A percentile compares a stretch with the other conserved stretches of the same genome.
Evolutionary conservation across 805 yeast genomes (phyloP).

Genomic region (Candida insectalens): DNA sequence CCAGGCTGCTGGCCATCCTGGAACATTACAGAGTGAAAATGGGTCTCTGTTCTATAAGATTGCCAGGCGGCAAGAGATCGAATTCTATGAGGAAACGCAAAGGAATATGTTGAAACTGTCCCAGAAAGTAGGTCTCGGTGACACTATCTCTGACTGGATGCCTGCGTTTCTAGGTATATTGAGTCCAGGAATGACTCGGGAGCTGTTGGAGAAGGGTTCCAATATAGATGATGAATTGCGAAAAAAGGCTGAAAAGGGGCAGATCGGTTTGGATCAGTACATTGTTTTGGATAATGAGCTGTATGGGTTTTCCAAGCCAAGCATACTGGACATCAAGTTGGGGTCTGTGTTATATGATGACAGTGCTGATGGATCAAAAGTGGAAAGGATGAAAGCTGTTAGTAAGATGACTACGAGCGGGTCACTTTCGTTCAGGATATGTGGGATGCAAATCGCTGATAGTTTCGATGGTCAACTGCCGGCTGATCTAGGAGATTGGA

Average conservation of each 20-base stretch:
- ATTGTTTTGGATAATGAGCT: conserved; percentile 67
- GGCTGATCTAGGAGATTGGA: conserved; percentile 4
- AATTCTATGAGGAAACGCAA: conserved; percentile 49
- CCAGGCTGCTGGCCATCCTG: conserved; percentile 92
- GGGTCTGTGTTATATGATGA: conserved; percentile 68
- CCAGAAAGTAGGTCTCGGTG: conserved; percentile 23
- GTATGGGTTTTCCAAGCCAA: conserved; percentile 53
- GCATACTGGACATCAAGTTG: conserved; percentile 74
- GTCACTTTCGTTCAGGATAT: conserved; percentile 60
- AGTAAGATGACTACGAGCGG: conserved; percentile 75
- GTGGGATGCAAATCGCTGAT: conserved; percentile 66
- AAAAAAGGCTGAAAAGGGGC: conserved; percentile 2
- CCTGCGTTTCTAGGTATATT: conserved; percentile 59
- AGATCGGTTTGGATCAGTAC: conserved; percentile 21
- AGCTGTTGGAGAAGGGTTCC: conserved; percentile 11
- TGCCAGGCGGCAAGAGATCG: conserved; percentile 52
- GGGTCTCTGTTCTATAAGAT: conserved; percentile 72
- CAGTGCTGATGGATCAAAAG: conserved; percentile 48
- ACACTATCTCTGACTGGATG: conserved; percentile 41
- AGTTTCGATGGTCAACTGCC: conserved; percentile 12
- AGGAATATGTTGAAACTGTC: conserved; percentile 1
- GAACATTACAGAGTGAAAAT: conserved; percentile 50
- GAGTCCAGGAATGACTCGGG: conserved; percentile 31
- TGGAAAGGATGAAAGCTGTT: conserved; percentile 49
- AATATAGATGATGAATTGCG: neutral